Conservation (phyloP, 306 rosid species). For the Lithocarpus polystachyus region DNA sequence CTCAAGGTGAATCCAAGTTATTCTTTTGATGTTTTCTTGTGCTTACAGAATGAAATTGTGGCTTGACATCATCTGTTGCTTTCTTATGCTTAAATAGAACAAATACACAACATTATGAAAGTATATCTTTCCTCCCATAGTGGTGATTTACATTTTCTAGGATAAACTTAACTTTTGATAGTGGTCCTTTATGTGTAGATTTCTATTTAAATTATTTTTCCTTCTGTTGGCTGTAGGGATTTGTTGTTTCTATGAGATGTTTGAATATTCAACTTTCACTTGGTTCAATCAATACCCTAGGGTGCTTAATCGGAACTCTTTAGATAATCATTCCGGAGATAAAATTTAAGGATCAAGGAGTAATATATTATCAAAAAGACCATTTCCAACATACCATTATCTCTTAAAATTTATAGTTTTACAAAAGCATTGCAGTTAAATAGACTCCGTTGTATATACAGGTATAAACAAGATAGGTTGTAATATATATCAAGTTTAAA, state of each 20-base stretch:
- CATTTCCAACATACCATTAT: background rate
- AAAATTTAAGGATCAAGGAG: background rate
- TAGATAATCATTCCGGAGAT: background rate
- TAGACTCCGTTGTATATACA: too few relatives aligned
- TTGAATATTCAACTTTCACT: background rate
- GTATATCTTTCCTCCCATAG: background rate
- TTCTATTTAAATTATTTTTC: background rate
- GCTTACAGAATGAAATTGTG: background rate
- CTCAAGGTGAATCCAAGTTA: slow-evolving; percentile 64
- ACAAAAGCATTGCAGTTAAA: background rate
- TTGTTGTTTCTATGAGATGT: background rate
- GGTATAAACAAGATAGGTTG: too few relatives aligned
- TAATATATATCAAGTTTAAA: too few relatives aligned
- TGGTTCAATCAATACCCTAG: background rate
- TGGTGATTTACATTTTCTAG: background rate
- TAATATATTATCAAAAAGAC: background rate
- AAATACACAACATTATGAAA: background rate
- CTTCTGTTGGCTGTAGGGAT: background rate
- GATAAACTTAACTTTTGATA: background rate
- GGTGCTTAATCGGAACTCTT: background rate
- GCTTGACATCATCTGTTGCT: background rate
- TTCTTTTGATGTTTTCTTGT: slow-evolving; percentile 1
- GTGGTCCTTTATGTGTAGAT: background rate
- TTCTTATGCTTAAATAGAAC: background rate
- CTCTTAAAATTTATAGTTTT: background rate